A percentile compares a stretch with the other conserved stretches of the same genome.
Evolutionary conservation across 2,329 filamentous ascomycete genomes (phyloP).

Genomic region (Phialophora verrucosa): DNA sequence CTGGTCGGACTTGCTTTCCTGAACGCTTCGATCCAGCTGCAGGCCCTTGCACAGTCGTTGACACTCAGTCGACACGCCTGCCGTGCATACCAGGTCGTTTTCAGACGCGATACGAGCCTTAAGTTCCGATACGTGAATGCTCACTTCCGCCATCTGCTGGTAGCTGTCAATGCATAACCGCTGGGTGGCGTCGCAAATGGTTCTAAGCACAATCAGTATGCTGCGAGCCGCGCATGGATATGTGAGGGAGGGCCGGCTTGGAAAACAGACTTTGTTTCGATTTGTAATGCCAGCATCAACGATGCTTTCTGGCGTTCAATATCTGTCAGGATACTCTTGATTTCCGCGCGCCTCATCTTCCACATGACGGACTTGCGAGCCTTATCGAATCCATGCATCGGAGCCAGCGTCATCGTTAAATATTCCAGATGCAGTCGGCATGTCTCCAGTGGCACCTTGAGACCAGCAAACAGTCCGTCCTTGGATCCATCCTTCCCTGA

Average conservation of each 20-base stretch:
- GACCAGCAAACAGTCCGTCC: not conserved
- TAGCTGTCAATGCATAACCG: not conserved
- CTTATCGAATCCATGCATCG: slow-evolving; percentile 3
- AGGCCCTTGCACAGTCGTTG: not conserved
- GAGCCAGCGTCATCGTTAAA: not conserved
- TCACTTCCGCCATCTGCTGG: not conserved
- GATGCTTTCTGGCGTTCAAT: slow-evolving; percentile 5
- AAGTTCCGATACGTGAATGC: not conserved
- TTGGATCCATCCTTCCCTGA: not conserved
- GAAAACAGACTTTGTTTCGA: not conserved
- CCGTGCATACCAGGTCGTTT: not conserved
- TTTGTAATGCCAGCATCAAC: not conserved
- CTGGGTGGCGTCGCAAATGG: not conserved
- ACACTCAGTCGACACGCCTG: not conserved
- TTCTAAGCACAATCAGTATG: not conserved
- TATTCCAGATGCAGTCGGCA: slow-evolving; percentile 3
- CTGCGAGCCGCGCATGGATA: not conserved
- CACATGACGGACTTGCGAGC: slow-evolving; percentile 6
- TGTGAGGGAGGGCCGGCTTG: not conserved
- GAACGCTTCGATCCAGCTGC: not conserved
- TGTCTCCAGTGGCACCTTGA: not conserved
- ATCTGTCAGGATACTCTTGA: slow-evolving; percentile 4
- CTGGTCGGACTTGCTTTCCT: not conserved
- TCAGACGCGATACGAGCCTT: not conserved
- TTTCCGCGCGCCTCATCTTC: not conserved